phyloP scores from a whole-genome alignment of 305 asterid genomes.

The Fraxinus sp. region DNA sequence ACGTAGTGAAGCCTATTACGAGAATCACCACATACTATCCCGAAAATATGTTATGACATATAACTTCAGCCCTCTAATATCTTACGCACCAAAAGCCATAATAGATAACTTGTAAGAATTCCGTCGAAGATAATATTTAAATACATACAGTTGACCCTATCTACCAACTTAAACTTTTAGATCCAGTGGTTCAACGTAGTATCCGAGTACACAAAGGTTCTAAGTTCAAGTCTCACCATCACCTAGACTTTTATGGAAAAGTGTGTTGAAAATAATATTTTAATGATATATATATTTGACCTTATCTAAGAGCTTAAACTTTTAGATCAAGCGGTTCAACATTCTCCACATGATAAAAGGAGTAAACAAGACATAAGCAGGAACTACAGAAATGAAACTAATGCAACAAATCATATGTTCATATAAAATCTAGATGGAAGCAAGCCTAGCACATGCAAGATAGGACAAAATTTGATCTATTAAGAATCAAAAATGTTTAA shows the following conservation, averaged over 20 bases:
- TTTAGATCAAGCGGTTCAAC: not conserved
- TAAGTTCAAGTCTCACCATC: not conserved
- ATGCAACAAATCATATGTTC: not conserved
- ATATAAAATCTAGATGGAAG: not conserved
- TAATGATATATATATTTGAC: not conserved
- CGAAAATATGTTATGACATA: not conserved
- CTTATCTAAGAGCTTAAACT: no score
- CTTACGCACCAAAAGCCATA: not conserved
- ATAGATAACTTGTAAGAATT: not conserved
- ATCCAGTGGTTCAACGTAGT: not conserved
- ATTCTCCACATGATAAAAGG: not conserved
- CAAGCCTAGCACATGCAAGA: not conserved
- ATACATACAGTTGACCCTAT: not conserved
- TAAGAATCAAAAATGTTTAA: not conserved
- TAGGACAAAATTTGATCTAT: not conserved
- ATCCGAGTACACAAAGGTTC: no score
- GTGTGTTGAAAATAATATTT: not conserved
- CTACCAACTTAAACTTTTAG: no score
- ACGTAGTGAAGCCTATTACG: not conserved
- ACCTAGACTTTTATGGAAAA: not conserved
- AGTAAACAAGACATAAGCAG: not conserved
- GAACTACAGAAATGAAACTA: not conserved
- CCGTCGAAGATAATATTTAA: not conserved
- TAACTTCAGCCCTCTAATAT: not conserved
- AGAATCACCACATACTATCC: conserved; percentile 9